A percentile compares a stretch with the other conserved stretches of the same genome.
phyloP scores from a whole-genome alignment of 1,139 yeast species.

The Hemisphaericaspora subhashii region DNA sequence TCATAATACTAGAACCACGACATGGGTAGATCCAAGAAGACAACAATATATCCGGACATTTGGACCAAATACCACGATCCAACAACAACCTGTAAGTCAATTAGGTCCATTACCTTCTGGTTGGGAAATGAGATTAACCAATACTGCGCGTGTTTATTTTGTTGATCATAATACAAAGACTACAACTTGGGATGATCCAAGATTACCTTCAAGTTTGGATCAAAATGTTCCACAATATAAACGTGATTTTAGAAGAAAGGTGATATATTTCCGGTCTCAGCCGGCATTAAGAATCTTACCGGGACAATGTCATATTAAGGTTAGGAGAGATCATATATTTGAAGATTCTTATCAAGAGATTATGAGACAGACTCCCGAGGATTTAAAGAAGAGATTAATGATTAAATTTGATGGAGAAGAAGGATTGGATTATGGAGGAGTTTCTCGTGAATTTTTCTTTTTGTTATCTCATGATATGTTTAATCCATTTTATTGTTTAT shows the following conservation, averaged over 20 bases:
- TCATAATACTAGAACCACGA: constrained; percentile 96
- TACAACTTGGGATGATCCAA: constrained; percentile 99
- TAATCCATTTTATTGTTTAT: constrained; percentile 94
- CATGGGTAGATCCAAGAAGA: constrained; percentile 99
- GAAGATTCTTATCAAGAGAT: constrained; percentile 98
- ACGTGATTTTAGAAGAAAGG: constrained; percentile 97
- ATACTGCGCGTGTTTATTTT: constrained; percentile 96
- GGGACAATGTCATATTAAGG: constrained; percentile 98
- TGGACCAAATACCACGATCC: constrained; percentile 86
- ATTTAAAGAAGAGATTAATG: constrained; percentile 94
- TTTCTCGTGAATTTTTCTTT: constrained; percentile 95
- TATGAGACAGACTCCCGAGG: constrained; percentile 98
- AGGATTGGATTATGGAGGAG: constrained; percentile 99
- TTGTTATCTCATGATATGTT: constrained; percentile 97
- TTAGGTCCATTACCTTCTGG: constrained; percentile 98
- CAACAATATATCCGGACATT: constrained; percentile 97
- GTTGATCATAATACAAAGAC: constrained; percentile 99
- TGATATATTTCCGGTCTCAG: constrained; percentile 95
- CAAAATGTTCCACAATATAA: constrained; percentile 99
- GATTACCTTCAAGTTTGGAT: constrained; percentile 94
- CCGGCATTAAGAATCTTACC: constrained; percentile 96
- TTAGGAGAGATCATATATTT: constrained; percentile 92
- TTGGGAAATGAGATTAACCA: constrained; percentile 99
- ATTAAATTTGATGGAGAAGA: constrained; percentile 98
- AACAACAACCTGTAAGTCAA: constrained; percentile 98